Evolutionary conservation across 352 stramenopile species (phyloP), one percentile per base, ranked within the genome.

Genomic region (Phytophthora cactorum): DNA sequence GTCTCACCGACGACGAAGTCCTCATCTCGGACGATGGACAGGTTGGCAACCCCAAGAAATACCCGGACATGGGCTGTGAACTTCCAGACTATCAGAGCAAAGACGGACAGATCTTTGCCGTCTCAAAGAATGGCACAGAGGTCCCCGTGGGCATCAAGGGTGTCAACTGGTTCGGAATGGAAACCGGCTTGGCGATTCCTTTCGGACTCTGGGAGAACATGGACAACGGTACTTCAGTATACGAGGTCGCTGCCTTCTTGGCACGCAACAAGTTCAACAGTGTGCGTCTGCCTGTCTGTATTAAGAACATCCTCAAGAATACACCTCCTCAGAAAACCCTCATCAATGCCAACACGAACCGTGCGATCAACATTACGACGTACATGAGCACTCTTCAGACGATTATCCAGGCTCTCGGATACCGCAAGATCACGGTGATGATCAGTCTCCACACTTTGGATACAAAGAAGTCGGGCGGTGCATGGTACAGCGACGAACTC

Each of bases 111-210:
- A 82, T 89, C 55, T 68, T 69, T 5, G 77, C 77, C 0, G 74
- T 85, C 2, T 56, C 75, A 1, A 66, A 76, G 38, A 87, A 89
- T 45, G 82, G 82, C 44, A 88, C 77, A 0, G 81, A 89, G 47
- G 66, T 84, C 4, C 59, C 70, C 0, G 68, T 91, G 12, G 68
- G 63, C 28, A 79, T 91, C 55, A 91, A 91, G 32, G 82, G 82
- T 5, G 72, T 87, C 59, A 91, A 91, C 58, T 91, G 82, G 82
- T 91, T 89, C 64, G 82, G 82, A 32, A 91, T 91, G 82, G 82
- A 91, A 65, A 91, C 82, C 45, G 57, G 82, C 60, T 25, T 59
- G 3, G 63, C 50, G 0, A 87, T 74, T 15, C 86, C 86, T 0
- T 87, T 93, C 32, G 86, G 86, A 4, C 51, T 93, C 4, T 93